Conservation (phyloP, 176 grass and related monocot species). For the Oryza glaberrima region DNA sequence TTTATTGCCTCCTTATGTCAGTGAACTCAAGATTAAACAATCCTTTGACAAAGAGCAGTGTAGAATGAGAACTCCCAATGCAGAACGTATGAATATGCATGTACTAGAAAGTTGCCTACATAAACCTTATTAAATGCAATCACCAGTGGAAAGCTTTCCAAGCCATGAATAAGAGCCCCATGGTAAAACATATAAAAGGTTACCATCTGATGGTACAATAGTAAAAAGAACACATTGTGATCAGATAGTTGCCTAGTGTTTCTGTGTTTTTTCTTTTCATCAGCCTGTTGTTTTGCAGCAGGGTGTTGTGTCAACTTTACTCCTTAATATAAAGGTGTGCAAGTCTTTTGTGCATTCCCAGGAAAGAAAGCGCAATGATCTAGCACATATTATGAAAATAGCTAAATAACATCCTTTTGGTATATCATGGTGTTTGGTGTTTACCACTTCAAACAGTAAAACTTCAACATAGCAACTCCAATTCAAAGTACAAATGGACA, state of each 20-base stretch:
- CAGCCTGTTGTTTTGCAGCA: too few species aligned
- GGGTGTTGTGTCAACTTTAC: too few species aligned
- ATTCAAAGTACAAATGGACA: constrained; percentile 1
- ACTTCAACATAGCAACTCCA: constrained; percentile 7
- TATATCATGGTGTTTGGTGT: not conserved
- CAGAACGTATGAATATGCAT: constrained; percentile 6
- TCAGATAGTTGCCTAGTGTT: not conserved
- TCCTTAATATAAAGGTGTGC: too few species aligned
- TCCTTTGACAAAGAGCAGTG: not conserved
- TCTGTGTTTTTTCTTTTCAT: too few species aligned
- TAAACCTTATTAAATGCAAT: constrained; percentile 4
- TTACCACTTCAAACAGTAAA: not conserved
- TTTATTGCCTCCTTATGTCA: constrained; percentile 11
- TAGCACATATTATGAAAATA: not conserved
- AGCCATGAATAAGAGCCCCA: not conserved
- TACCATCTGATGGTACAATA: not conserved
- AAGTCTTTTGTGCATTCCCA: too few species aligned
- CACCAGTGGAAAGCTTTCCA: not conserved
- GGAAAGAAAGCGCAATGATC: not conserved
- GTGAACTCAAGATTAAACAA: not conserved
- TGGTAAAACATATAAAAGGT: not conserved
- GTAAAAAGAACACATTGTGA: not conserved
- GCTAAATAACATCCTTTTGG: not conserved
- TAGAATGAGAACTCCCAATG: not conserved
- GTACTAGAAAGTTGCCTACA: not conserved